phyloP scores from a whole-genome alignment of 495 filamentous ascomycete species.

The Trichoderma gamsii region DNA sequence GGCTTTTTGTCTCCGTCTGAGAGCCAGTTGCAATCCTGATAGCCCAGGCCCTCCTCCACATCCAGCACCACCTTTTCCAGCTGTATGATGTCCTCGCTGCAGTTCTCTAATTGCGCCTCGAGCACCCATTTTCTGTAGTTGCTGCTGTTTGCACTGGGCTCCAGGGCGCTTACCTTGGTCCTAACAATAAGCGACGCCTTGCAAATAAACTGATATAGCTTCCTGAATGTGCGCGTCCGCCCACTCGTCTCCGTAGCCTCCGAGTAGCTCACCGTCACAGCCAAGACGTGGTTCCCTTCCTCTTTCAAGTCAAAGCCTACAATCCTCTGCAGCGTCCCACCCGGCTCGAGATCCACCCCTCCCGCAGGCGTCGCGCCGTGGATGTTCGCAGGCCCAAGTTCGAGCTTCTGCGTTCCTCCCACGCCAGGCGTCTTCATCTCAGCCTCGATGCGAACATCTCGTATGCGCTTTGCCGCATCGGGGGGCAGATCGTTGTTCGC shows the following conservation, averaged over 20 bases:
- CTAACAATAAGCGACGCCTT: constrained; percentile 82
- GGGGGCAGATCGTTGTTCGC: constrained; percentile 69
- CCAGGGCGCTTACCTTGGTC: constrained; percentile 70
- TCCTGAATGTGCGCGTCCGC: constrained; percentile 79
- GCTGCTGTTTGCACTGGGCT: constrained; percentile 21
- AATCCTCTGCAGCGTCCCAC: constrained; percentile 74
- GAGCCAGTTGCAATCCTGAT: constrained; percentile 48
- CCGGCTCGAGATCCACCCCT: constrained; percentile 52
- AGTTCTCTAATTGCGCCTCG: constrained; percentile 93
- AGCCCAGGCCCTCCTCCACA: constrained; percentile 41
- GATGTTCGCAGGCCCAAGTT: constrained; percentile 20
- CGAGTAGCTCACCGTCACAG: constrained; percentile 90
- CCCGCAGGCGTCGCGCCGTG: constrained; percentile 20
- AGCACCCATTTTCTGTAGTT: constrained; percentile 50
- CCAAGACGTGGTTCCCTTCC: constrained; percentile 86
- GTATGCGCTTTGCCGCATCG: constrained; percentile 47
- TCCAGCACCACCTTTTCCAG: constrained; percentile 52
- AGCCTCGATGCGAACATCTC: constrained; percentile 72
- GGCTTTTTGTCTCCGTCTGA: constrained; percentile 45
- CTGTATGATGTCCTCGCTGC: constrained; percentile 61
- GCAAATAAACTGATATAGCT: constrained; percentile 94
- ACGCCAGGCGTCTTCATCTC: constrained; percentile 85
- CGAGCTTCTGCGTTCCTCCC: constrained; percentile 26
- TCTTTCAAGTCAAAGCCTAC: constrained; percentile 85
- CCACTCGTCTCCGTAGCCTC: constrained; percentile 59